Evolutionary conservation across 768 basidiomycete species (phyloP).

Genomic region (Epithele typhae): DNA sequence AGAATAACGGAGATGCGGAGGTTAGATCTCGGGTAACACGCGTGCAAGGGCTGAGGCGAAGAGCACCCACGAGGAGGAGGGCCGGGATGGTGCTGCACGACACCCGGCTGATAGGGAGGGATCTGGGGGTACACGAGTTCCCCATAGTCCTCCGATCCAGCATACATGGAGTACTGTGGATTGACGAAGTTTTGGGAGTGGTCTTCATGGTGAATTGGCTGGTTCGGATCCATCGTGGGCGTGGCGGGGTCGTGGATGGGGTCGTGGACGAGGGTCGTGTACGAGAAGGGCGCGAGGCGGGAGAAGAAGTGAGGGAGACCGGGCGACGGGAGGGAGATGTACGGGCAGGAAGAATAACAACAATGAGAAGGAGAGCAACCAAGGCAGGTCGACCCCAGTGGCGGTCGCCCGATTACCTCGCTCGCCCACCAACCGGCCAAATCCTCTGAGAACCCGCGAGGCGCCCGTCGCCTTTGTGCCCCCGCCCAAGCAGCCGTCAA

Average conservation of each 20-base stretch:
- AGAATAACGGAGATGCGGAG: constrained; percentile 28
- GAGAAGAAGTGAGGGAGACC: constrained; percentile 22
- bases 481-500: constrained; percentile 13
- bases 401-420: constrained; percentile 25
- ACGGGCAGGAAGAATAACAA: constrained; percentile 18
- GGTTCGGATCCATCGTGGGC: constrained; percentile 20
- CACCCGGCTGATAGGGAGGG: constrained; percentile 44
- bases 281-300: constrained; percentile 22
- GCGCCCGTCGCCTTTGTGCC: constrained; percentile 9
- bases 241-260: no score
- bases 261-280: constrained; percentile 18
- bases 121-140: constrained; percentile 40
- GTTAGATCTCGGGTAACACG: constrained; percentile 58
- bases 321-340: neutral
- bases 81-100: constrained; percentile 38
- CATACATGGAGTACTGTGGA: constrained; percentile 30
- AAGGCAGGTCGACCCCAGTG: constrained; percentile 19
- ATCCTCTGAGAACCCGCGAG: no score
- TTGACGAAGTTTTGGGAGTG: constrained; percentile 25
- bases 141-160: constrained; percentile 29
- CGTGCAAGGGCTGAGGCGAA: constrained; percentile 24
- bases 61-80: constrained; percentile 70
- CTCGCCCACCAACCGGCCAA: neutral
- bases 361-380: constrained; percentile 21
- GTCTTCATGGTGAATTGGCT: constrained; percentile 23